Evolutionary conservation across 2,329 filamentous ascomycete genomes (phyloP).

Genomic region (Fusarium newnesense): DNA sequence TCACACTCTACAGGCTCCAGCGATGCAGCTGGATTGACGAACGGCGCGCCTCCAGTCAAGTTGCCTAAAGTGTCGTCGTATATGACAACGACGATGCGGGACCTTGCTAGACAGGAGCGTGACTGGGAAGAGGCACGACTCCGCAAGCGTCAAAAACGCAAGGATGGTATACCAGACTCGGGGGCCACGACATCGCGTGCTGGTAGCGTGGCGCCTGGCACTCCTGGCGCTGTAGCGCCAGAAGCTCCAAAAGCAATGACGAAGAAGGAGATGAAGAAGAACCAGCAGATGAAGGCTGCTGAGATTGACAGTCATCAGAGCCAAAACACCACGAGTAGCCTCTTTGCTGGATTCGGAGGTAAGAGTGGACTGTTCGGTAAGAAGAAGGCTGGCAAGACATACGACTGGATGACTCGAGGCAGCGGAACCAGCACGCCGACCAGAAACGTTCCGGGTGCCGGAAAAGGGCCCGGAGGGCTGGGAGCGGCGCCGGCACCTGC

Average conservation of each 20-base stretch:
- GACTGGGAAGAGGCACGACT: conserved; percentile 78
- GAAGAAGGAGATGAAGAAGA: conserved; percentile 87
- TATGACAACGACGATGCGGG: conserved; percentile 65
- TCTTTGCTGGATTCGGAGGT: conserved; percentile 74
- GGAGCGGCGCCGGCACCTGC: conserved; percentile 45
- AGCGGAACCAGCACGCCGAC: conserved; percentile 65
- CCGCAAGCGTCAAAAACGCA: conserved; percentile 72
- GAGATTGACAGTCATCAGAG: conserved; percentile 83
- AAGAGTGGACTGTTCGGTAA: conserved; percentile 67
- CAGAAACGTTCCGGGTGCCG: conserved; percentile 48
- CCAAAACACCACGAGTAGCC: conserved; percentile 83
- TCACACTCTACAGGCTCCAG: conserved; percentile 52
- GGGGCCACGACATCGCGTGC: conserved; percentile 60
- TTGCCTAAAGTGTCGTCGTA: conserved; percentile 62
- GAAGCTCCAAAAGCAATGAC: conserved; percentile 76
- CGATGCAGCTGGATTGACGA: conserved; percentile 46
- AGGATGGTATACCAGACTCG: conserved; percentile 65
- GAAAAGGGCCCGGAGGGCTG: conserved; percentile 47
- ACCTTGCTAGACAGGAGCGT: conserved; percentile 72
- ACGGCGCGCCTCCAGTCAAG: conserved; percentile 59
- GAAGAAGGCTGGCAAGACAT: conserved; percentile 73
- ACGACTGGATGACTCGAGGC: conserved; percentile 77
- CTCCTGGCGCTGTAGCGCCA: conserved; percentile 70
- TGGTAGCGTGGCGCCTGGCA: conserved; percentile 68
- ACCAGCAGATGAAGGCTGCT: conserved; percentile 77